Percentiles rank a stretch among this genome's conserved stretches.
phyloP scores from a whole-genome alignment of 345 rosid genomes.

The Psidium friedrichsthalianum region DNA sequence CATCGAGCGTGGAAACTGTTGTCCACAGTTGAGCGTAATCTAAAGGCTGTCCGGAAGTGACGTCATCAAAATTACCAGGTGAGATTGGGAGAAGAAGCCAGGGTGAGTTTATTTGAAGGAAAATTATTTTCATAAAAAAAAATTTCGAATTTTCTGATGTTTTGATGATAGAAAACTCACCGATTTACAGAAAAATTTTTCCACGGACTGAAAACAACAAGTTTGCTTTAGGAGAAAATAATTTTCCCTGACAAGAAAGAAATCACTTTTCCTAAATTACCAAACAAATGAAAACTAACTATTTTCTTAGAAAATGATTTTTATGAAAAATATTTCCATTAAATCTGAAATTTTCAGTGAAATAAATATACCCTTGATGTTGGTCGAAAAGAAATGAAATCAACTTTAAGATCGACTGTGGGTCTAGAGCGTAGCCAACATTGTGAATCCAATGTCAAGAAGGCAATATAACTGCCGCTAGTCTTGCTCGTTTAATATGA shows the following conservation, averaged over 20 bases:
- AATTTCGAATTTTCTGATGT: background rate
- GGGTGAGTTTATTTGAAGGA: background rate
- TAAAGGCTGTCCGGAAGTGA: background rate
- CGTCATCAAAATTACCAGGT: background rate
- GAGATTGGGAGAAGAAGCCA: background rate
- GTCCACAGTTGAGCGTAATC: background rate
- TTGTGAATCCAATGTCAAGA: background rate
- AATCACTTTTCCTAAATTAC: background rate
- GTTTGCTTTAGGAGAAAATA: background rate
- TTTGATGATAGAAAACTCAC: background rate
- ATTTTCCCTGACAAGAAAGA: background rate
- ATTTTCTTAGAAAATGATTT: background rate
- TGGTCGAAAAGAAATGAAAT: no score
- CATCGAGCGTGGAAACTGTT: background rate
- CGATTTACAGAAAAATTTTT: background rate
- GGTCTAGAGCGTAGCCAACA: background rate
- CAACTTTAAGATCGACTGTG: background rate
- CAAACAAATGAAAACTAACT: background rate
- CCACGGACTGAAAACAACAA: background rate
- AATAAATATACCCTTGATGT: background rate
- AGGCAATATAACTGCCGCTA: background rate
- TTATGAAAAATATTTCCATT: background rate
- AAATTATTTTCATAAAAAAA: background rate
- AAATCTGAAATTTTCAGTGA: background rate
- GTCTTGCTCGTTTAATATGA: background rate